A percentile compares a stretch with the other conserved stretches of the same genome.
These are phyloP conservation scores for Venturiaceae sp. DNA, from an alignment of 2,329 filamentous ascomycete genomes.

Conservation along the genomic window DNA sequence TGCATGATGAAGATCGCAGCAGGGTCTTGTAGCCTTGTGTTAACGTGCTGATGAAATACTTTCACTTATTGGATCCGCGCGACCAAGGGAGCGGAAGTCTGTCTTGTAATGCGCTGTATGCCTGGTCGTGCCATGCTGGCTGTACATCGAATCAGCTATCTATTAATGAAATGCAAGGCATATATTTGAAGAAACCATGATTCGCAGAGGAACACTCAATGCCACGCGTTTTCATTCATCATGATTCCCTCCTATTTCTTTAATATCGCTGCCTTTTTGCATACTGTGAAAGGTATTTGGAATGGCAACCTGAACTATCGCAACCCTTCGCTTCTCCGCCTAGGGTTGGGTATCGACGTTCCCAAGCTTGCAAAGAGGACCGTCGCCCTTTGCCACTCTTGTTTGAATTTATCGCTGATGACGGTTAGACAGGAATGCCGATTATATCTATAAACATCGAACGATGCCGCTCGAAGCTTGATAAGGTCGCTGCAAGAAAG, in stretches of 20 bases:
- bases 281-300: background rate
- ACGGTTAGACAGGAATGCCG: constrained; percentile 33
- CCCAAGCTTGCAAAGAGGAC: constrained; percentile 17
- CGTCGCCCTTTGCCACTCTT: constrained; percentile 33
- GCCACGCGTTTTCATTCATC: background rate
- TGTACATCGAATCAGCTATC: background rate
- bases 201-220: background rate
- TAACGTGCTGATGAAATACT: background rate
- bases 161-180: background rate
- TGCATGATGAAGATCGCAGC: background rate
- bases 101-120: no score
- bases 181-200: background rate
- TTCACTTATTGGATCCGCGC: background rate
- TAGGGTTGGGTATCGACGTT: constrained; percentile 46
- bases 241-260: background rate
- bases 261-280: background rate
- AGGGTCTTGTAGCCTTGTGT: background rate
- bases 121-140: background rate
- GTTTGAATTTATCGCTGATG: constrained; percentile 49
- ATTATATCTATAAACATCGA: constrained; percentile 33
- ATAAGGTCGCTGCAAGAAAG: constrained; percentile 66
- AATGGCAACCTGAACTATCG: constrained; percentile 4
- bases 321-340: constrained; percentile 3
- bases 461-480: constrained; percentile 57
- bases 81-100: background rate